phyloP scores from a whole-genome alignment of 805 yeast species.

The Kodamaea hsintzibuensis region DNA sequence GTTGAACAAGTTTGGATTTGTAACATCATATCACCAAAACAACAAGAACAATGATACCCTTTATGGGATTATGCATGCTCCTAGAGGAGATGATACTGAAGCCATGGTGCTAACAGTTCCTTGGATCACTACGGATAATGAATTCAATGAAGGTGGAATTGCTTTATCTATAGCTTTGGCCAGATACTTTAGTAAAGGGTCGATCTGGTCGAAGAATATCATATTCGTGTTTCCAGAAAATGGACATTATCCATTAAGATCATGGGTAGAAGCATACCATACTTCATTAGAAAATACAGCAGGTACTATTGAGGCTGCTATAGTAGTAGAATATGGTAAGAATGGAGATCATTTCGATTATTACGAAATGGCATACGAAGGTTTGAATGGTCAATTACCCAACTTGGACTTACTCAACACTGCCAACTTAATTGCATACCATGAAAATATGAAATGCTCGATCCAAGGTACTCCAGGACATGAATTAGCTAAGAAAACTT shows the following conservation, averaged over 20 bases:
- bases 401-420: conserved; percentile 87
- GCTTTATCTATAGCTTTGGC: conserved; percentile 72
- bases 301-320: conserved; percentile 90
- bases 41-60: conserved; percentile 49
- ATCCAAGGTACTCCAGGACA: conserved; percentile 55
- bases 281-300: conserved; percentile 82
- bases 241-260: conserved; percentile 63
- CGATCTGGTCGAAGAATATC: conserved; percentile 94
- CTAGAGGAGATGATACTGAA: conserved; percentile 95
- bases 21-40: conserved; percentile 46
- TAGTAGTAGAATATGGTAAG: conserved; percentile 77
- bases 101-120: conserved; percentile 91
- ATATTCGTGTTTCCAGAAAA: conserved; percentile 81
- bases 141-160: conserved; percentile 76
- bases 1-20: conserved; percentile 73
- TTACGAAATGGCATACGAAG: conserved; percentile 77
- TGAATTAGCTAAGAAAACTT: conserved; percentile 48
- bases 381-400: conserved; percentile 94
- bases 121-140: conserved; percentile 69
- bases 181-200: conserved; percentile 78
- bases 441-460: conserved; percentile 71
- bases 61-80: conserved; percentile 86
- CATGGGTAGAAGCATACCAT: conserved; percentile 96
- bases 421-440: conserved; percentile 69
- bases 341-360: conserved; percentile 67